These are phyloP conservation scores for Auriculariales sp. DNA, from an alignment of 768 basidiomycete species.

Conservation along the genomic window DNA sequence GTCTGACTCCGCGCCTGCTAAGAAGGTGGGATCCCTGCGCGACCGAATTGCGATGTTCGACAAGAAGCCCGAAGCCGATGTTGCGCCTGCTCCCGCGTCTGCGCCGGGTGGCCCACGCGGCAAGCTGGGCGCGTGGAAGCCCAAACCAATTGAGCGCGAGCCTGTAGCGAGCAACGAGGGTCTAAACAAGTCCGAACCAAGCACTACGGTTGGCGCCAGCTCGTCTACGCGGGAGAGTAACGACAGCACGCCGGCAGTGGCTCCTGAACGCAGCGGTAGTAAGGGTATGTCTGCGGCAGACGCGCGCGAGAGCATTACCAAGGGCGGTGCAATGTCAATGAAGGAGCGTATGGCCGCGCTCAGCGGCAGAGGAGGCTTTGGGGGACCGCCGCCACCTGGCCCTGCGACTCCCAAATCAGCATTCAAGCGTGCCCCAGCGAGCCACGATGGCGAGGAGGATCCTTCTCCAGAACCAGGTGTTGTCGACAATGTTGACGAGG, in stretches of 20 bases:
- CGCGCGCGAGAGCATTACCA: conserved; percentile 74
- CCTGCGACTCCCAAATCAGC: conserved; percentile 50
- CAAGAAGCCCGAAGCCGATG: conserved; percentile 32
- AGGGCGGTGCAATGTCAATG: conserved; percentile 48
- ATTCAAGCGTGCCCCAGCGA: conserved; percentile 54
- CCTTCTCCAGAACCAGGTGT: conserved; percentile 12
- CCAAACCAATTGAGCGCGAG: conserved; percentile 25
- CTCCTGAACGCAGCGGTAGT: conserved; percentile 10
- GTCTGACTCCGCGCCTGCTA: no score
- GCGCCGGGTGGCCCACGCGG: conserved; percentile 52
- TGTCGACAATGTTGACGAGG: conserved; percentile 17
- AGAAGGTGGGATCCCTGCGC: conserved; percentile 60
- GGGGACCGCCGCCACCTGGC: conserved; percentile 27
- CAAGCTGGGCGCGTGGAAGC: conserved; percentile 53
- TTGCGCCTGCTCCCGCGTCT: conserved; percentile 24
- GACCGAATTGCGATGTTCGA: conserved; percentile 87
- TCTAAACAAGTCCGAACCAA: not conserved
- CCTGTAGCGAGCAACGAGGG: not conserved
- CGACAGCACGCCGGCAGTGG: conserved; percentile 17
- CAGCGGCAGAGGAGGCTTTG: conserved; percentile 72
- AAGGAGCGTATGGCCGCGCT: conserved; percentile 94
- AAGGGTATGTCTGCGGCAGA: conserved; percentile 63
- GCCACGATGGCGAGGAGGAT: conserved; percentile 5
- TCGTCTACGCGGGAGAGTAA: conserved; percentile 18
- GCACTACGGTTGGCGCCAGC: no score